phyloP scores from a whole-genome alignment of 768 basidiomycete genomes.

The Termitomyces sp. region DNA sequence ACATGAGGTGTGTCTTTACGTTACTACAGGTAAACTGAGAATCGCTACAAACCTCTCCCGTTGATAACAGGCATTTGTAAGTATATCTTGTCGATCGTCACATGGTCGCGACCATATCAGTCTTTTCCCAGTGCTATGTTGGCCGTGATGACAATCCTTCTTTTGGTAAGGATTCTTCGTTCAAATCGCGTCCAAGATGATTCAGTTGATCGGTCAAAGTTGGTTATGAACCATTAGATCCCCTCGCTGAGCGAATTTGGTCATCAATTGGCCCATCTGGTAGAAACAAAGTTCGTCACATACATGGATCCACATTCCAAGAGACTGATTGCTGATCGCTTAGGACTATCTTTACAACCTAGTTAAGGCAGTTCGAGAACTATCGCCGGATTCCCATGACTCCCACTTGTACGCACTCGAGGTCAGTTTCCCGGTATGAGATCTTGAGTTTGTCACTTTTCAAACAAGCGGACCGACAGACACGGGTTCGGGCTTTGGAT shows the following conservation, averaged over 20 bases:
- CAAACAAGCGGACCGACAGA: conserved; percentile 1
- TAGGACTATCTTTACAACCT: conserved; percentile 89
- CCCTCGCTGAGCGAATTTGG: conserved; percentile 69
- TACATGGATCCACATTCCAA: not conserved
- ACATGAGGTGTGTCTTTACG: conserved; percentile 38
- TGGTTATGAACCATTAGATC: conserved; percentile 75
- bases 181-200: not conserved
- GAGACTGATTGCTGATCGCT: not conserved
- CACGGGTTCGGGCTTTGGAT: conserved; percentile 17
- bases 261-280: conserved; percentile 83
- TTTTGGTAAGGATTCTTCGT: conserved; percentile 54
- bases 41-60: conserved; percentile 10
- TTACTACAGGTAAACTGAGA: not conserved
- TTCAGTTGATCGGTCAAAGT: conserved; percentile 39
- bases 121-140: conserved; percentile 67
- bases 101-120: not conserved
- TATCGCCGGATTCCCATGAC: conserved; percentile 73
- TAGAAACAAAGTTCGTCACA: conserved; percentile 71
- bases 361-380: conserved; percentile 63
- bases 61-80: conserved; percentile 44
- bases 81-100: conserved; percentile 15
- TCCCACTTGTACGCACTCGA: conserved; percentile 77
- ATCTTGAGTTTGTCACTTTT: not conserved
- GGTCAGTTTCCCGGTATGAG: conserved; percentile 35
- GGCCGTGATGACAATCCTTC: conserved; percentile 86